These are phyloP conservation scores for Saccharomyces hybrid DNA, from an alignment of 1,139 yeast genomes.

Conservation along the genomic window DNA sequence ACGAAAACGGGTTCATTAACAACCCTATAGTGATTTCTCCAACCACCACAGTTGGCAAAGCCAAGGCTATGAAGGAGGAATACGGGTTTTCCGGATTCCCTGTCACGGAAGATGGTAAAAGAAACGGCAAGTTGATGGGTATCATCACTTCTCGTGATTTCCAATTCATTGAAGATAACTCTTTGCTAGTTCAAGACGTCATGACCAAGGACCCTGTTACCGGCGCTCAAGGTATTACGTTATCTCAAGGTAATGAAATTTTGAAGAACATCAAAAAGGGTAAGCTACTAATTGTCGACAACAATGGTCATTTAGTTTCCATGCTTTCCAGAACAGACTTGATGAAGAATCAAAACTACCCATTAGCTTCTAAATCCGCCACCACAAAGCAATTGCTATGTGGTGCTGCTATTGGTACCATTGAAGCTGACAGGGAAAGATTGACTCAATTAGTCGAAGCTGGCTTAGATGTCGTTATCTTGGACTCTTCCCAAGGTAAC, in stretches of 20 bases:
- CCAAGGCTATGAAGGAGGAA: slow-evolving; percentile 57
- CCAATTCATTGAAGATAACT: slow-evolving; percentile 79
- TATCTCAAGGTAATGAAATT: slow-evolving; percentile 81
- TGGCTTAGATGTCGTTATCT: slow-evolving; percentile 91
- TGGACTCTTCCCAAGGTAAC: slow-evolving; percentile 97
- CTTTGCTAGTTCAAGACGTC: slow-evolving; percentile 58
- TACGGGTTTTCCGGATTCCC: slow-evolving; percentile 97
- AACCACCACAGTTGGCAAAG: slow-evolving; percentile 68
- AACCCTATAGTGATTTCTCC: slow-evolving; percentile 87
- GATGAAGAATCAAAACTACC: slow-evolving; percentile 90
- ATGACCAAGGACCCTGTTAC: slow-evolving; percentile 89
- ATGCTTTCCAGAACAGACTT: slow-evolving; percentile 92
- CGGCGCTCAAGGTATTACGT: slow-evolving; percentile 72
- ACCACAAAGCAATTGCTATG: slow-evolving; percentile 91
- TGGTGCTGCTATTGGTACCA: slow-evolving; percentile 98
- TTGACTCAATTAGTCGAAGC: slow-evolving; percentile 80
- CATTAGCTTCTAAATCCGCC: slow-evolving; percentile 89
- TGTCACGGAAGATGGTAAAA: slow-evolving; percentile 88
- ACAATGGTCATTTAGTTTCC: slow-evolving; percentile 67
- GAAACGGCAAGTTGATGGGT: slow-evolving; percentile 88
- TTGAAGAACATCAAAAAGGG: slow-evolving; percentile 94
- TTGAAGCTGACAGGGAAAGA: slow-evolving; percentile 82
- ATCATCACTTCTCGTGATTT: slow-evolving; percentile 94
- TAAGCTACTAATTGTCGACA: slow-evolving; percentile 88
- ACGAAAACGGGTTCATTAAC: slow-evolving; percentile 93